Conservation (phyloP, 2,329 filamentous ascomycete species). For the Epichloe baconii region DNA sequence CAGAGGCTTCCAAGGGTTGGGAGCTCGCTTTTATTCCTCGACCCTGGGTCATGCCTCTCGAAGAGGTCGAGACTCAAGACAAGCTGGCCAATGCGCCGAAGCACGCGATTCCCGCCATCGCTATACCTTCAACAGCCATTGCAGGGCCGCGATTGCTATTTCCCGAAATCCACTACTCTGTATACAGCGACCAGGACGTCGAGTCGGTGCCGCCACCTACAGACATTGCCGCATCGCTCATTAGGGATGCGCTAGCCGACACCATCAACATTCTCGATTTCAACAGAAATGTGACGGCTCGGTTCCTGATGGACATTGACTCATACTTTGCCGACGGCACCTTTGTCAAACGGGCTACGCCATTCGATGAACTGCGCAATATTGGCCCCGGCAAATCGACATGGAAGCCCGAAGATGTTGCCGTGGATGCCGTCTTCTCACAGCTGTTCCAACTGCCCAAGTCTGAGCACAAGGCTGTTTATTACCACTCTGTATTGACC, state of each 20-base stretch:
- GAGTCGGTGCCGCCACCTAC: conserved; percentile 73
- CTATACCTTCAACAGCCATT: conserved; percentile 61
- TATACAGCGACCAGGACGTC: conserved; percentile 76
- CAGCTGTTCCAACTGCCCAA: conserved; percentile 80
- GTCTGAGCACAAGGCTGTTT: conserved; percentile 87
- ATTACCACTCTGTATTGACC: conserved; percentile 89
- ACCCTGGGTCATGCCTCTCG: conserved; percentile 51
- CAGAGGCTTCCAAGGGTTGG: conserved; percentile 64
- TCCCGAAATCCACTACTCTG: conserved; percentile 82
- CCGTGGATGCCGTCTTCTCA: conserved; percentile 94
- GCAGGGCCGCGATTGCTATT: conserved; percentile 67
- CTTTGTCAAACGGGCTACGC: conserved; percentile 85
- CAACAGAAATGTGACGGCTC: conserved; percentile 77
- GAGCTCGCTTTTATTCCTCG: conserved; percentile 55
- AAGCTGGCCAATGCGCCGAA: conserved; percentile 50
- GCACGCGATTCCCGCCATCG: conserved; percentile 64
- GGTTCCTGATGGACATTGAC: conserved; percentile 85
- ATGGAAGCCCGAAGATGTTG: conserved; percentile 97
- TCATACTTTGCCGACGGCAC: conserved; percentile 84
- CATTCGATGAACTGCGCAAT: conserved; percentile 76
- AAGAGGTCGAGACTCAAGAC: conserved; percentile 46
- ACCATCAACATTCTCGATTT: conserved; percentile 91
- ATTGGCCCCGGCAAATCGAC: conserved; percentile 53
- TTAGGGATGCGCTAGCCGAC: conserved; percentile 77
- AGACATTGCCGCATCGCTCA: conserved; percentile 65